phyloP scores from a whole-genome alignment of 257 asterid species.

The Forsythia suspensa region DNA sequence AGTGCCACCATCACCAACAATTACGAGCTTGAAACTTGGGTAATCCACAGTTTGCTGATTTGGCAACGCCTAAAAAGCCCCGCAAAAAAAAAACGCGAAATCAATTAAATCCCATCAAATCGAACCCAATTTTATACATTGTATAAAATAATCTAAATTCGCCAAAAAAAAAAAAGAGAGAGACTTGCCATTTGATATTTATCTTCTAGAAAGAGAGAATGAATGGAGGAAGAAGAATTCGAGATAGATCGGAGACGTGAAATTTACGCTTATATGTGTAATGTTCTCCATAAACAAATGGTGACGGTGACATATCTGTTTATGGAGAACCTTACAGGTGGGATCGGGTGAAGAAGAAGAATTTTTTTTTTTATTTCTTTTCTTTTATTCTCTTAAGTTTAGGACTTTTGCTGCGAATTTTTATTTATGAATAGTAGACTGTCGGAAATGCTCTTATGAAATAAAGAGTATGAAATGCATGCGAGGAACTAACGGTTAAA shows the following conservation, averaged over 20 bases:
- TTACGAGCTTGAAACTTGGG: slow-evolving; percentile 82
- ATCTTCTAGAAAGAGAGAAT: not conserved
- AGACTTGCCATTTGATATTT: slow-evolving; percentile 25
- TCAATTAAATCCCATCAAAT: not conserved
- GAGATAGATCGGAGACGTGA: slow-evolving; percentile 1
- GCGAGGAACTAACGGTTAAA: too few relatives aligned
- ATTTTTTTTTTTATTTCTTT: too few relatives aligned
- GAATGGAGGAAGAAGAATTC: not conserved
- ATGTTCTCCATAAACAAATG: too few relatives aligned
- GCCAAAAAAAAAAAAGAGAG: not conserved
- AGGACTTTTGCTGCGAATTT: too few relatives aligned
- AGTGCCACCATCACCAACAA: slow-evolving; percentile 83
- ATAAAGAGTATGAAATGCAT: too few relatives aligned
- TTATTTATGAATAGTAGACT: too few relatives aligned
- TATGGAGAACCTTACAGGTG: too few relatives aligned
- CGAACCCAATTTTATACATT: not conserved
- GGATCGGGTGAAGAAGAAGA: too few relatives aligned
- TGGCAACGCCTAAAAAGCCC: slow-evolving; percentile 47
- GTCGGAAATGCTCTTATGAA: too few relatives aligned
- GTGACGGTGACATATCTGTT: too few relatives aligned
- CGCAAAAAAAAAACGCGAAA: not conserved
- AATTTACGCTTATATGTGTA: not conserved
- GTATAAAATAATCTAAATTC: not conserved
- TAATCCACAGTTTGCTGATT: slow-evolving; percentile 74
- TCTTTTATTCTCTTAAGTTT: too few relatives aligned